phyloP scores from a whole-genome alignment of 805 yeast species.

The Saccharomycopsis sp. region DNA sequence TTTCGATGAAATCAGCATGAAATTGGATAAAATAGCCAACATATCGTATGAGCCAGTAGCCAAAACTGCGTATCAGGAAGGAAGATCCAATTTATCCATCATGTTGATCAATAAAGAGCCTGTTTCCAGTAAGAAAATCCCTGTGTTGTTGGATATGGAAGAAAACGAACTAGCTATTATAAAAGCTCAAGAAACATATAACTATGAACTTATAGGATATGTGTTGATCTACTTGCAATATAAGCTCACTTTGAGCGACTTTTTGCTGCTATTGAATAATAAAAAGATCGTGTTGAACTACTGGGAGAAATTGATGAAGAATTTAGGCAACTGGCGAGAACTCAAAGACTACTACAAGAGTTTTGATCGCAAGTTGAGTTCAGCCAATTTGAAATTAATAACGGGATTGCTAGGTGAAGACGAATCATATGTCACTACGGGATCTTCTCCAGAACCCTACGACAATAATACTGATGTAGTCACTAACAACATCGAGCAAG shows the following conservation, averaged over 20 bases:
- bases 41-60: slow-evolving; percentile 58
- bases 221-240: slow-evolving; percentile 47
- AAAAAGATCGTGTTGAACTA: slow-evolving; percentile 36
- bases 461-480: background rate
- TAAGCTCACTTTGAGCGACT: slow-evolving; percentile 28
- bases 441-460: slow-evolving; percentile 6
- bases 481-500: background rate
- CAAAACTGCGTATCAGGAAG: slow-evolving; percentile 69
- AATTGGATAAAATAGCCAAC: slow-evolving; percentile 35
- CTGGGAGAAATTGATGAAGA: slow-evolving; percentile 27
- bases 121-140: slow-evolving; percentile 51
- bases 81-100: slow-evolving; percentile 63
- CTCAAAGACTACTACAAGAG: slow-evolving; percentile 18
- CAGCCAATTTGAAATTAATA: slow-evolving; percentile 36
- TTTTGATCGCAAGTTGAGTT: slow-evolving; percentile 43
- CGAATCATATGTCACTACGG: slow-evolving; percentile 30
- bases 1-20: slow-evolving; percentile 41
- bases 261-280: slow-evolving; percentile 57
- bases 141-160: slow-evolving; percentile 61
- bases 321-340: slow-evolving; percentile 8
- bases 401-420: slow-evolving; percentile 30
- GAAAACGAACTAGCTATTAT: slow-evolving; percentile 63
- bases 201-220: slow-evolving; percentile 52
- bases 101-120: slow-evolving; percentile 66
- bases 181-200: slow-evolving; percentile 56